Percentiles rank a stretch among this genome's conserved stretches.
phyloP scores from a whole-genome alignment of 345 rosid species.

The Carallia brachiata region DNA sequence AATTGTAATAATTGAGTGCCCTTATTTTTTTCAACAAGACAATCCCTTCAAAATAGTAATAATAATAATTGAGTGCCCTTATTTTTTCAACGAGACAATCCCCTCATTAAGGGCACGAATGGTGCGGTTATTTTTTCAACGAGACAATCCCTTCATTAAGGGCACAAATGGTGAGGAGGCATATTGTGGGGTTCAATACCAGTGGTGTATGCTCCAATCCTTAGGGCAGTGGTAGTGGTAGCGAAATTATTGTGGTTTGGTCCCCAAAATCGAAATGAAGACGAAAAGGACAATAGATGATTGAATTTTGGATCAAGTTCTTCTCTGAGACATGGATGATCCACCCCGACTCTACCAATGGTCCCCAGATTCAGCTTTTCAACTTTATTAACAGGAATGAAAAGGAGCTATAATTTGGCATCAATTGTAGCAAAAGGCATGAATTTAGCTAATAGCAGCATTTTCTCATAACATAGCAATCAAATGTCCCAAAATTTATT shows the following conservation, averaged over 20 bases:
- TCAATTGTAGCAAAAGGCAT: too few relatives aligned
- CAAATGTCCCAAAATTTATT: too few relatives aligned
- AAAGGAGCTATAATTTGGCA: neutral
- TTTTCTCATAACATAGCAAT: too few relatives aligned
- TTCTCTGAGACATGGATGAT: conserved; percentile 23
- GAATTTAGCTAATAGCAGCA: too few relatives aligned
- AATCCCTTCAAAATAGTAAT: neutral
- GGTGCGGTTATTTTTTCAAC: neutral
- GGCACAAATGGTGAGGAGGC: conserved; percentile 8
- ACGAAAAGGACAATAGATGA: conserved; percentile 23
- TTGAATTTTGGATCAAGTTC: conserved; percentile 21
- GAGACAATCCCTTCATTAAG: neutral
- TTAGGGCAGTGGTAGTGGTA: conserved; percentile 15
- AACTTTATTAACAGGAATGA: neutral
- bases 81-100: neutral
- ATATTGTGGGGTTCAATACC: conserved; percentile 12
- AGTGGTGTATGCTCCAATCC: conserved; percentile 34
- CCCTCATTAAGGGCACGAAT: neutral
- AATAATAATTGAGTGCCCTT: too few relatives aligned
- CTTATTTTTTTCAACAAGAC: neutral
- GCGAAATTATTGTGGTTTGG: conserved; percentile 28
- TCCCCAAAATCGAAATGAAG: conserved; percentile 34
- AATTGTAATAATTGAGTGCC: too few relatives aligned
- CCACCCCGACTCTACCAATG: conserved; percentile 29
- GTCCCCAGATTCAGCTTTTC: conserved; percentile 27